A percentile compares a stretch with the other conserved stretches of the same genome.
Conservation (phyloP, 106 monocot genomes). For the Amphibolis antarctica region DNA sequence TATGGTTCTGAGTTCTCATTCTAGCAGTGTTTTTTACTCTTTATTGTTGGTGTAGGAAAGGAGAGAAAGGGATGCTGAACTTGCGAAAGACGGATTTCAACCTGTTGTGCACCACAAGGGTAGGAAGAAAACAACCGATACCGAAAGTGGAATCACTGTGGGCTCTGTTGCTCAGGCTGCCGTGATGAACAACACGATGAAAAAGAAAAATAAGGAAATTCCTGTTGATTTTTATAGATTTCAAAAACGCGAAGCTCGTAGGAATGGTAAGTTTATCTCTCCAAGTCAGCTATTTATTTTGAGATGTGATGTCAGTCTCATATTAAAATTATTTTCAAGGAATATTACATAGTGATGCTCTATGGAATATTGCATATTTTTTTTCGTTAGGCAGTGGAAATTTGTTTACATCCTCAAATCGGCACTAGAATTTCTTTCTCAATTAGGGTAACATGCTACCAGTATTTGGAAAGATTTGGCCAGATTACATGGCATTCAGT, state of each 20-base stretch:
- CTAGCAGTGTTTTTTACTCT: background rate
- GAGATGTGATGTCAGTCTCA: too few species aligned
- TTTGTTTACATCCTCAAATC: too few species aligned
- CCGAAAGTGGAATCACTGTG: conserved; percentile 68
- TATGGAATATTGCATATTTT: too few species aligned
- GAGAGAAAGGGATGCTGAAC: conserved; percentile 59
- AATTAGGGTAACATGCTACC: too few species aligned
- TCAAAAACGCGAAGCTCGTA: conserved; percentile 60
- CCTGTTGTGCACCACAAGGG: conserved; percentile 85
- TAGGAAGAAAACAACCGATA: conserved; percentile 83
- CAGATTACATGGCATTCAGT: too few species aligned
- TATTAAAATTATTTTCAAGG: too few species aligned
- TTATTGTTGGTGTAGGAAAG: conserved; percentile 40
- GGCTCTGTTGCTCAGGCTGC: conserved; percentile 76
- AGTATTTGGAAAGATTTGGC: too few species aligned
- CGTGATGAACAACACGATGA: conserved; percentile 47
- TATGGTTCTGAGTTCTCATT: background rate
- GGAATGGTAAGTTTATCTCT: conserved; percentile 41
- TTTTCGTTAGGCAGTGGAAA: too few species aligned
- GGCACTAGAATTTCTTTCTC: too few species aligned
- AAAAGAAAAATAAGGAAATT: conserved; percentile 67
- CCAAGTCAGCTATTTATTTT: background rate
- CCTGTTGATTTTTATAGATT: conserved; percentile 70
- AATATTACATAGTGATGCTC: too few species aligned
- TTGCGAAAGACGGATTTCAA: conserved; percentile 80